Evolutionary conservation across 768 basidiomycete species (phyloP).

Genomic region (Podaxis sp.): DNA sequence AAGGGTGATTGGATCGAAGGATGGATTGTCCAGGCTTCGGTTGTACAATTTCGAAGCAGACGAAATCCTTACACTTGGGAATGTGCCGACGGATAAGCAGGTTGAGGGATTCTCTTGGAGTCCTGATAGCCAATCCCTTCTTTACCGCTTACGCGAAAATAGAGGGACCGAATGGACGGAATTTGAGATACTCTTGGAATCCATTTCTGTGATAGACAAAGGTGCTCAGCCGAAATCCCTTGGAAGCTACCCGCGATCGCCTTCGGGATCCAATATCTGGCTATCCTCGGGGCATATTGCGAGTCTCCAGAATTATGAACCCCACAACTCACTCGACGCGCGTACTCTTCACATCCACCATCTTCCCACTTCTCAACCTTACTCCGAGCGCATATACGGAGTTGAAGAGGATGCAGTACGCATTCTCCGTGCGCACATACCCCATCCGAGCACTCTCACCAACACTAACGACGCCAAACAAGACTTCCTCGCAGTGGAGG

Average conservation of each 20-base stretch:
- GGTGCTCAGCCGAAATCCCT: conserved; percentile 15
- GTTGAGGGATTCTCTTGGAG: conserved; percentile 29
- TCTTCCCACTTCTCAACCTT: conserved; percentile 1
- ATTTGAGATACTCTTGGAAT: conserved; percentile 24
- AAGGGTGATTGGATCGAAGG: conserved; percentile 22
- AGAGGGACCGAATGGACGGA: conserved; percentile 25
- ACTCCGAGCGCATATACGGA: conserved; percentile 18
- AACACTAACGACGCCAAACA: not conserved
- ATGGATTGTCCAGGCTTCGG: conserved; percentile 19
- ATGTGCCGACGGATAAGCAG: conserved; percentile 20
- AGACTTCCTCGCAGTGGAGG: conserved; percentile 27
- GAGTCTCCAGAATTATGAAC: conserved; percentile 26
- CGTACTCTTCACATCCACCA: conserved; percentile 24
- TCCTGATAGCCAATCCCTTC: conserved; percentile 24
- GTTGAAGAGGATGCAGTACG: conserved; percentile 26
- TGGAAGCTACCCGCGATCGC: conserved; percentile 28
- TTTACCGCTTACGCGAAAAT: conserved; percentile 27
- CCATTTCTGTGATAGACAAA: conserved; percentile 19
- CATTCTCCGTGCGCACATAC: conserved; percentile 24
- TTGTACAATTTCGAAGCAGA: conserved; percentile 22
- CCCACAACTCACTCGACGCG: conserved; percentile 26
- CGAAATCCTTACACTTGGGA: conserved; percentile 15
- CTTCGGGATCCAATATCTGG: conserved; percentile 28
- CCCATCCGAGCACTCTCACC: not conserved
- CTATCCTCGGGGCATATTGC: conserved; percentile 23